Evolutionary conservation across 768 basidiomycete genomes (phyloP).

Genomic region (Asterophora parasitica): DNA sequence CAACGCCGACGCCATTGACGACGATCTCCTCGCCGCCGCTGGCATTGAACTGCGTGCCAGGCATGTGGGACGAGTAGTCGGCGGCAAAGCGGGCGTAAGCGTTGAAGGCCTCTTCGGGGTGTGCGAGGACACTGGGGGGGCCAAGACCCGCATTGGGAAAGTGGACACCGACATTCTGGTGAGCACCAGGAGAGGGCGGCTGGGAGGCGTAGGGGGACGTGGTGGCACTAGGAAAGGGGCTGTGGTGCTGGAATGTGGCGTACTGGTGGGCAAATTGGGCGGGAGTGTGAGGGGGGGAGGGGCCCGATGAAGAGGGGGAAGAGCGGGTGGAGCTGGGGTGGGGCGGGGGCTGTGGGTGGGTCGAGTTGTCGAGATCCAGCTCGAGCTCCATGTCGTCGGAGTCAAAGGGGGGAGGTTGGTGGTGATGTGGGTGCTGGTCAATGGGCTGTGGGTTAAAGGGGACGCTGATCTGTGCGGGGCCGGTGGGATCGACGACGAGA

Average conservation of each 20-base stretch:
- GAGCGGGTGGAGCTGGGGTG: conserved; percentile 25
- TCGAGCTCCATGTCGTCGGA: conserved; percentile 83
- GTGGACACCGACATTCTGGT: conserved; percentile 10
- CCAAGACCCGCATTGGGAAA: conserved; percentile 7
- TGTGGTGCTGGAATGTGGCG: conserved; percentile 23
- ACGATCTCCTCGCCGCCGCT: conserved; percentile 32
- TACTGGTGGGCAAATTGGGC: conserved; percentile 24
- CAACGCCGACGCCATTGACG: conserved; percentile 4
- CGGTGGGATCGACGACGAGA: conserved; percentile 52
- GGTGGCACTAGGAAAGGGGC: conserved; percentile 18
- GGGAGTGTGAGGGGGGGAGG: conserved; percentile 46
- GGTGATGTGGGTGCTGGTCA: conserved; percentile 20
- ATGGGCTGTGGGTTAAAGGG: conserved; percentile 40
- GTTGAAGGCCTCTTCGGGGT: conserved; percentile 59
- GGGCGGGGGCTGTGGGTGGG: conserved; percentile 24
- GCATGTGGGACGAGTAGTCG: conserved; percentile 61
- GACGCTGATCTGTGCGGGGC: conserved; percentile 36
- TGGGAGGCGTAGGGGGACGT: conserved; percentile 35
- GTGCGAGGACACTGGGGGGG: conserved; percentile 26
- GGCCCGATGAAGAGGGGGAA: conserved; percentile 38
- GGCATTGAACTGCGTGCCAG: conserved; percentile 46
- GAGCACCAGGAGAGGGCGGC: conserved; percentile 45
- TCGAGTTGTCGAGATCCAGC: conserved; percentile 44
- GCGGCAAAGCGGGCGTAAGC: conserved; percentile 58
- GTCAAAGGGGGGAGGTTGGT: conserved; percentile 45